These are phyloP conservation scores for Phyllosticta citribraziliensis DNA, from an alignment of 2,329 filamentous ascomycete genomes.

Conservation along the genomic window DNA sequence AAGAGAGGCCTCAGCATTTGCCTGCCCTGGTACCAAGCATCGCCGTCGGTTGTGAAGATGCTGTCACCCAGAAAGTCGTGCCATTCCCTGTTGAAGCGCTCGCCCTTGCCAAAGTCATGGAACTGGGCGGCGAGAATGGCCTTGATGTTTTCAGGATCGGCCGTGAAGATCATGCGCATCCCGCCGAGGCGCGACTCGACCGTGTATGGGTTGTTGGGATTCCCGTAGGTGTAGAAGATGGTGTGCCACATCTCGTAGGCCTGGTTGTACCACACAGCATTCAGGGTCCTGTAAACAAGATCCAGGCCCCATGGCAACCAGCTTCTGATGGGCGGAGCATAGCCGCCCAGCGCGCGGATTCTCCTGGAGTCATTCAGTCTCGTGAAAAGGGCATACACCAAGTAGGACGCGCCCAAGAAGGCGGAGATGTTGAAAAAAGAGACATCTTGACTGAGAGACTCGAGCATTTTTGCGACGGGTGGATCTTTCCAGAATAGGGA, in stretches of 20 bases:
- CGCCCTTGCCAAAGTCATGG: slow-evolving; percentile 71
- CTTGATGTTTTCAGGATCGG: slow-evolving; percentile 84
- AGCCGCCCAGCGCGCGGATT: slow-evolving; percentile 35
- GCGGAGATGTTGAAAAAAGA: neutral
- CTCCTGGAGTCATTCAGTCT: slow-evolving; percentile 24
- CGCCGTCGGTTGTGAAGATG: slow-evolving; percentile 64
- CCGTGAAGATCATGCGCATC: slow-evolving; percentile 60
- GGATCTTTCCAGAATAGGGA: neutral
- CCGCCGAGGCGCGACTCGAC: slow-evolving; percentile 48
- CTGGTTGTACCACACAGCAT: slow-evolving; percentile 41
- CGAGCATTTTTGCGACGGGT: neutral
- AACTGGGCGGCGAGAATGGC: slow-evolving; percentile 85
- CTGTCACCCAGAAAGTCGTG: slow-evolving; percentile 63
- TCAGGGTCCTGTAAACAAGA: slow-evolving; percentile 49
- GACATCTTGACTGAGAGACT: neutral
- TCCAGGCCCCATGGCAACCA: slow-evolving; percentile 48
- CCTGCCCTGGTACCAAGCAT: slow-evolving; percentile 69
- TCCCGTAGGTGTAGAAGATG: slow-evolving; percentile 37
- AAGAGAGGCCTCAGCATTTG: slow-evolving; percentile 80
- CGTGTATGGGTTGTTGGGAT: slow-evolving; percentile 42
- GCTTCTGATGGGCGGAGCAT: slow-evolving; percentile 32
- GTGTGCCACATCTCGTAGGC: slow-evolving; percentile 54
- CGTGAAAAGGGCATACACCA: neutral
- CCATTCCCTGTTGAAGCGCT: slow-evolving; percentile 66
- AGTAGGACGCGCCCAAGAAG: neutral